Base-by-base conservation (phyloP, 768 basidiomycete species). In the Auricularia cornea region DNA sequence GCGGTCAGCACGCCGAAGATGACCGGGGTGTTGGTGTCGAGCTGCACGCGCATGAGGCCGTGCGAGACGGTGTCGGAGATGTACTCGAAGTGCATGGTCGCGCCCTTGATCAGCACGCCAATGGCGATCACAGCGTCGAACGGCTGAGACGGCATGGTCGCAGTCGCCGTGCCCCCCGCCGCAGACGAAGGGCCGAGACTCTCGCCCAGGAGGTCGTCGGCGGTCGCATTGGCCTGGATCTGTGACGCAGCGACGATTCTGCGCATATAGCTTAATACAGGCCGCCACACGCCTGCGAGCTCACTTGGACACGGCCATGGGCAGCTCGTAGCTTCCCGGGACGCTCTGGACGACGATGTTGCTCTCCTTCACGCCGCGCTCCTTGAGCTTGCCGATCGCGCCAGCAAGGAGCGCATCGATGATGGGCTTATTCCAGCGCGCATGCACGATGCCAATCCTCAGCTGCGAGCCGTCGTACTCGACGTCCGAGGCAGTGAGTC, bases 1-100 rank as follows among this genome's bases (percentile, higher is more conserved):
- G 87, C 92, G 23, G 95, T 99, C 72, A 99, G 77, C 30, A 99
- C 94, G 48, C 97, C 97, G 74, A 98, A 98, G 68, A 99, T 88
- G 70, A 98, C 91, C 0, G 97, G 97, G 28, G 91, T 85, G 18
- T 94, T 94, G 1, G 90, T 87, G 75, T 98, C 96, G 69, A 98
- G 79, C 76, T 96, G 94, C 26, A 98, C 85, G 70, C 84, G 84
- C 97, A 98, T 99, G 67, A 99, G 80, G 52, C 88, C 94, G 69
- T 98, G 90, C 48, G 93, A 87, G 64, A 98, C 95, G 65, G 87
- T 85, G 70, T 98, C 94, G 75, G 84, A 91, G 74, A 98, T 99
- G 81, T 99, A 99, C 75, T 99, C 97, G 75, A 98, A 99, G 78
- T 99, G 97, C 94, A 97, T 97, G 20, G 97, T 98, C 1, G 86